Evolutionary conservation across 371 early-diverging fungal genomes (phyloP).

Genomic region (Circinella minor): DNA sequence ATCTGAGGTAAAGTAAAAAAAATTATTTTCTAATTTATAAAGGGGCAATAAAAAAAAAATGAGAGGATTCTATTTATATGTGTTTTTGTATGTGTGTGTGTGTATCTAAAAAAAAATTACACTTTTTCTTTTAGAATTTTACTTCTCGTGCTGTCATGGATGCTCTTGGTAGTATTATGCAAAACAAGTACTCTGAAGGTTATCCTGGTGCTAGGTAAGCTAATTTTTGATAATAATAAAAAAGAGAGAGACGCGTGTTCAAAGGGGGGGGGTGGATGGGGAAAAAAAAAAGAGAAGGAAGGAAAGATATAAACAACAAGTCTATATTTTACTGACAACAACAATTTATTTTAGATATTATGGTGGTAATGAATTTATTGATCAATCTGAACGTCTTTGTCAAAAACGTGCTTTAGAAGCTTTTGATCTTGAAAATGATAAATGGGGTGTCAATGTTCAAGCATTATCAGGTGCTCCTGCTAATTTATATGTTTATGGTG

Average conservation of each 20-base stretch:
- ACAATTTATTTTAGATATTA: constrained; percentile 78
- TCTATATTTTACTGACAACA: too few relatives aligned
- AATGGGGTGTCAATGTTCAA: constrained; percentile 99
- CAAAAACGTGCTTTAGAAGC: constrained; percentile 96
- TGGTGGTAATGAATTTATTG: constrained; percentile 99
- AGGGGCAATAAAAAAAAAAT: too few relatives aligned
- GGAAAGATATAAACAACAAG: neutral
- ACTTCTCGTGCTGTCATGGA: constrained; percentile 97
- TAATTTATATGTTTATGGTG: constrained; percentile 97
- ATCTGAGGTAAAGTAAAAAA: constrained; percentile 77
- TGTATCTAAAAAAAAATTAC: too few relatives aligned
- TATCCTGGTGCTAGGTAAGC: constrained; percentile 91
- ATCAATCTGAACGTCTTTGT: constrained; percentile 95
- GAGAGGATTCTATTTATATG: too few relatives aligned
- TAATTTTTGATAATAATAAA: too few relatives aligned
- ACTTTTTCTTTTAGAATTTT: constrained; percentile 87
- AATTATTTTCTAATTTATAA: too few relatives aligned
- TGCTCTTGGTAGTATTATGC: constrained; percentile 96
- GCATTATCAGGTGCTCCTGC: constrained; percentile 97
- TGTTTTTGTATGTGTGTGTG: too few relatives aligned
- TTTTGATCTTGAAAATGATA: constrained; percentile 83
- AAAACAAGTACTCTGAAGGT: constrained; percentile 99
- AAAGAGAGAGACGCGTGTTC: too few relatives aligned
- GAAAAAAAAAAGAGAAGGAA: neutral
- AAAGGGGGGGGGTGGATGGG: neutral